Conservation (phyloP, 768 basidiomycete genomes). For the Lentinula boryana region DNA sequence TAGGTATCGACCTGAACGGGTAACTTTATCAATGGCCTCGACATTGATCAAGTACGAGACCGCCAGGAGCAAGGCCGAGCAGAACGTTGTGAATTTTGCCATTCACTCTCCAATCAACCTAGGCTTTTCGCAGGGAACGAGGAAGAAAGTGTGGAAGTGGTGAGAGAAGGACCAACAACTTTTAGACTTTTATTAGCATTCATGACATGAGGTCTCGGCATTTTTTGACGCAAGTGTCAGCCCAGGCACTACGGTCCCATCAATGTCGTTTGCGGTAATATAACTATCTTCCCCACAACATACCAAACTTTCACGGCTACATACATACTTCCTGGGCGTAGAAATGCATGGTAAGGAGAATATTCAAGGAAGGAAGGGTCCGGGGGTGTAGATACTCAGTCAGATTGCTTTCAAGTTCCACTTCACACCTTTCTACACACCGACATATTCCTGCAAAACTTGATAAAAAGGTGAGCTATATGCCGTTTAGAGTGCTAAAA, state of each 20-base stretch:
- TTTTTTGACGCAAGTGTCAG: neutral
- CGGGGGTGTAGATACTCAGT: no score
- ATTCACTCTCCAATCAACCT: neutral
- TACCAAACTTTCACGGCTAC: no score
- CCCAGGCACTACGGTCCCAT: neutral
- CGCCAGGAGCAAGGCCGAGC: constrained; percentile 27
- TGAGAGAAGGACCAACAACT: neutral
- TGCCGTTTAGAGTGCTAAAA: no score
- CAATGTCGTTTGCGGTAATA: neutral
- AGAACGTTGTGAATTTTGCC: neutral
- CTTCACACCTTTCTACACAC: no score
- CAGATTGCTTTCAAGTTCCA: no score
- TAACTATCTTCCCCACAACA: neutral
- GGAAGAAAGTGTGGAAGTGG: neutral
- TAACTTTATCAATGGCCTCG: constrained; percentile 64
- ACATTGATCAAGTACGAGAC: constrained; percentile 39
- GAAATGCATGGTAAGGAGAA: no score
- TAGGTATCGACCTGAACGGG: constrained; percentile 42
- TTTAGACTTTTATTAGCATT: neutral
- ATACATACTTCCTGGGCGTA: no score
- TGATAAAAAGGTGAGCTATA: no score
- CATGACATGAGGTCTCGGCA: constrained; percentile 1
- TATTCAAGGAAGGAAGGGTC: no score
- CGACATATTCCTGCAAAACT: no score
- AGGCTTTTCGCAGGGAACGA: neutral